A percentile compares a stretch with the other conserved stretches of the same genome.
phyloP scores from a whole-genome alignment of 2,329 filamentous ascomycete genomes.

The Arthrobotrys sinensis region DNA sequence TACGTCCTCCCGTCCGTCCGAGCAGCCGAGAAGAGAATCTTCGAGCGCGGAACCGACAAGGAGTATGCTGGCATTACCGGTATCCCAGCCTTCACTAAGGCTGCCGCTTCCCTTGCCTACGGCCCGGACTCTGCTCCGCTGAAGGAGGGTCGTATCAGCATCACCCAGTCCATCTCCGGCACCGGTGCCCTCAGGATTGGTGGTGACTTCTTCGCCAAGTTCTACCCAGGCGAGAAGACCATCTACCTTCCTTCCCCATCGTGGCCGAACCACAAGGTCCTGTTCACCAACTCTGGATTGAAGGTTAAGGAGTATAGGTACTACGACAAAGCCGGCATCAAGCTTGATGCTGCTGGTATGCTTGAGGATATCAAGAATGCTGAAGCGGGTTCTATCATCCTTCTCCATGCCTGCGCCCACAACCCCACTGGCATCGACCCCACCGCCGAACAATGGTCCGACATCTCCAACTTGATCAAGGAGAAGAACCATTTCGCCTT shows the following conservation, averaged over 20 bases:
- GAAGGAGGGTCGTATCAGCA: conserved; percentile 75
- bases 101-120: conserved; percentile 86
- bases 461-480: conserved; percentile 84
- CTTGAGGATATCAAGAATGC: conserved; percentile 79
- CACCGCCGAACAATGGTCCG: conserved; percentile 92
- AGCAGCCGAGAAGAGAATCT: conserved; percentile 91
- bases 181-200: conserved; percentile 96
- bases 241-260: conserved; percentile 96
- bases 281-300: conserved; percentile 91
- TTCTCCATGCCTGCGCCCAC: conserved; percentile 96
- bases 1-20: conserved; percentile 85
- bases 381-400: conserved; percentile 84
- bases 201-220: conserved; percentile 91
- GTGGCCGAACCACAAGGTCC: conserved; percentile 99
- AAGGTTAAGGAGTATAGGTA: conserved; percentile 89
- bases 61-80: conserved; percentile 98
- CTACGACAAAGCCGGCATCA: conserved; percentile 89
- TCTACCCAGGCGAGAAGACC: conserved; percentile 82
- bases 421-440: conserved; percentile 98
- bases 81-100: conserved; percentile 85
- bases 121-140: conserved; percentile 86
- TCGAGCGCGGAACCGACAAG: conserved; percentile 93
- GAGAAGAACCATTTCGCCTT: conserved; percentile 92
- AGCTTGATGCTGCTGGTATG: conserved; percentile 93
- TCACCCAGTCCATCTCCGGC: conserved; percentile 80